phyloP scores from a whole-genome alignment of 768 basidiomycete genomes.

The Cystofilobasidium macerans region DNA sequence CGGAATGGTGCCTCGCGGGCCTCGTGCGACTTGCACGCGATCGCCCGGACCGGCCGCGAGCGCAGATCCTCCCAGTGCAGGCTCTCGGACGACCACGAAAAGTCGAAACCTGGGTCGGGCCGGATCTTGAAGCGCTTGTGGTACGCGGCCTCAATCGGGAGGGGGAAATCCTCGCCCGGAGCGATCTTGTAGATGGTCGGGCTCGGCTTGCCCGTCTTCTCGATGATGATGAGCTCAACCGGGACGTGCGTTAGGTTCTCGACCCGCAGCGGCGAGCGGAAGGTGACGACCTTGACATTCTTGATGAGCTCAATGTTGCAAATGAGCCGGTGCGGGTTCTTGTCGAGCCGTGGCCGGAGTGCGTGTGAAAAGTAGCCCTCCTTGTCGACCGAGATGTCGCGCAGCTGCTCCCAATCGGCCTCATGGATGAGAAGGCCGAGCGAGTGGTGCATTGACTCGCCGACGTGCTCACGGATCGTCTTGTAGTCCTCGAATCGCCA shows the following conservation, averaged over 20 bases:
- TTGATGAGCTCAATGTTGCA: constrained; percentile 82
- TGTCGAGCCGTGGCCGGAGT: constrained; percentile 64
- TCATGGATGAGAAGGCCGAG: constrained; percentile 75
- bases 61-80: constrained; percentile 82
- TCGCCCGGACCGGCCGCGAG: constrained; percentile 53
- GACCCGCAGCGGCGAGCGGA: constrained; percentile 83
- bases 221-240: constrained; percentile 78
- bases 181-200: constrained; percentile 73
- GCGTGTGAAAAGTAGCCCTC: constrained; percentile 85
- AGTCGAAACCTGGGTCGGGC: constrained; percentile 94
- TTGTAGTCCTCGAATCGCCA: constrained; percentile 98
- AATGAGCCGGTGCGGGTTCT: constrained; percentile 65
- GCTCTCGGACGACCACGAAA: constrained; percentile 73
- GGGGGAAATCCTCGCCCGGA: constrained; percentile 74
- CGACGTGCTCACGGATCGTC: constrained; percentile 59
- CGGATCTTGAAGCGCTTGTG: constrained; percentile 71
- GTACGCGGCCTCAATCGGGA: constrained; percentile 82
- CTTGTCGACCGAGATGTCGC: constrained; percentile 77
- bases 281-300: constrained; percentile 85
- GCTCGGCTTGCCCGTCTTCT: constrained; percentile 68
- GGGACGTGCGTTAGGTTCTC: constrained; percentile 86
- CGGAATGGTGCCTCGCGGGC: constrained; percentile 78
- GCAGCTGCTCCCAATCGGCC: constrained; percentile 78
- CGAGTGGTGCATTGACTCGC: constrained; percentile 54
- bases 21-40: constrained; percentile 75